Conservation (phyloP, 805 yeast genomes). For the Maudiozyma serrabonitensis region DNA sequence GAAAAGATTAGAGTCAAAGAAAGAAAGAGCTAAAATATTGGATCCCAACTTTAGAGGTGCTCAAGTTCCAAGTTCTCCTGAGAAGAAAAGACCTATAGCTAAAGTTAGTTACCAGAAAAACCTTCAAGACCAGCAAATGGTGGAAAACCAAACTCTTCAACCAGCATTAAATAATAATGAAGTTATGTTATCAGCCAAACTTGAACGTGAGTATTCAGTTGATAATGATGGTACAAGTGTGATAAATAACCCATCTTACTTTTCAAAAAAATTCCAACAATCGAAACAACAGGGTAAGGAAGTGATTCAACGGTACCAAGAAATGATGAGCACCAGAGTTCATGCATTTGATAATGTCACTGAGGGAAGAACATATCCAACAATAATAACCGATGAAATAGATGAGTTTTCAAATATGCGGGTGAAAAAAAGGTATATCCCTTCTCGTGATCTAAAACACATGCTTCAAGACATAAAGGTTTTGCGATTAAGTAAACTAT, state of each 20-base stretch:
- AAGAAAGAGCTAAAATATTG: slow-evolving; percentile 5
- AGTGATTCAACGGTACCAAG: slow-evolving; percentile 14
- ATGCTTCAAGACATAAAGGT: slow-evolving; percentile 43
- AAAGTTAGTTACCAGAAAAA: background rate
- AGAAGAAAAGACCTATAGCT: slow-evolving; percentile 4
- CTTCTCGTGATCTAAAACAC: slow-evolving; percentile 26
- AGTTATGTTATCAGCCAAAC: slow-evolving; percentile 1
- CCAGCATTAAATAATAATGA: slow-evolving; percentile 11
- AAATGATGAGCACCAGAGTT: slow-evolving; percentile 30
- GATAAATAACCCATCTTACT: slow-evolving; percentile 23
- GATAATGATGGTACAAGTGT: background rate
- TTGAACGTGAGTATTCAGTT: background rate
- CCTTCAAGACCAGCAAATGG: background rate
- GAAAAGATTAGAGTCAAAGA: slow-evolving; percentile 14
- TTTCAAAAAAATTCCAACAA: slow-evolving; percentile 24
- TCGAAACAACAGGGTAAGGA: slow-evolving; percentile 19
- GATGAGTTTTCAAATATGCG: slow-evolving; percentile 39
- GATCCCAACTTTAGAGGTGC: slow-evolving; percentile 21
- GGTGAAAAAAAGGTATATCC: slow-evolving; percentile 40
- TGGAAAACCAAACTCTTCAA: no score
- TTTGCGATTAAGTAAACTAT: slow-evolving; percentile 46
- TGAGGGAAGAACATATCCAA: slow-evolving; percentile 16
- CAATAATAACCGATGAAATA: slow-evolving; percentile 32
- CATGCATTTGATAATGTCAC: slow-evolving; percentile 30
- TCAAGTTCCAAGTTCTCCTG: slow-evolving; percentile 25